Conservation (phyloP, 108 stramenopile species). For the Nitzschia putrida region DNA sequence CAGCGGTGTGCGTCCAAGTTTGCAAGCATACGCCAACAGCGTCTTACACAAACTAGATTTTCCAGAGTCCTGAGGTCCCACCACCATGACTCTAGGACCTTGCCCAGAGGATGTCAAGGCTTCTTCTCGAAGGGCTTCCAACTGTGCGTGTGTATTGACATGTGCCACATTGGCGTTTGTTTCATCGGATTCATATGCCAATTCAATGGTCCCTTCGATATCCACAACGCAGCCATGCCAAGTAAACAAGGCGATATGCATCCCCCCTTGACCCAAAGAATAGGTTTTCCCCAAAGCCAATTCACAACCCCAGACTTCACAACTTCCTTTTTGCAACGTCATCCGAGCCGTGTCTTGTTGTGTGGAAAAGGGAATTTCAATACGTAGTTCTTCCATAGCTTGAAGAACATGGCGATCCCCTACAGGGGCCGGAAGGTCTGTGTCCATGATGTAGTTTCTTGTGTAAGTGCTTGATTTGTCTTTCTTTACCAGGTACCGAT, state of each 20-base stretch:
- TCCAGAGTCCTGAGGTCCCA: slow-evolving; percentile 80
- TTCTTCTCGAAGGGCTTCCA: slow-evolving; percentile 87
- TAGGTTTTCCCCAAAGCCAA: slow-evolving; percentile 60
- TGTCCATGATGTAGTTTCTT: no score
- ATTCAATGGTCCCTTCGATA: slow-evolving; percentile 37
- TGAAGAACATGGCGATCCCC: slow-evolving; percentile 47
- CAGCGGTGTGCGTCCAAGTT: slow-evolving; percentile 79
- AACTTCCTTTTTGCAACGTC: slow-evolving; percentile 46
- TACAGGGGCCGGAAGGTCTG: neutral
- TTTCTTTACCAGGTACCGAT: no score
- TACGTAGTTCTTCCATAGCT: slow-evolving; percentile 56
- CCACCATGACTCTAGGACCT: slow-evolving; percentile 81
- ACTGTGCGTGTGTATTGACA: slow-evolving; percentile 90
- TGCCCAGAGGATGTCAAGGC: slow-evolving; percentile 35
- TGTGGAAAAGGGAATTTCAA: slow-evolving; percentile 52
- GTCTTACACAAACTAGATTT: slow-evolving; percentile 75
- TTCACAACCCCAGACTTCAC: slow-evolving; percentile 63
- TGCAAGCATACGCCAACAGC: slow-evolving; percentile 76
- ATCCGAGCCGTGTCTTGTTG: neutral
- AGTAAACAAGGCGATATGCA: slow-evolving; percentile 84
- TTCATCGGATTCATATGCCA: slow-evolving; percentile 69
- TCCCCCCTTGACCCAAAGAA: slow-evolving; percentile 46
- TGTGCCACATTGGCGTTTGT: slow-evolving; percentile 78
- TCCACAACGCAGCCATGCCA: slow-evolving; percentile 90
- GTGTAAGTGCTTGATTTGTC: no score